Evolutionary conservation across 2,329 filamentous ascomycete species (phyloP).

Genomic region (Gliomastix tumulicola): DNA sequence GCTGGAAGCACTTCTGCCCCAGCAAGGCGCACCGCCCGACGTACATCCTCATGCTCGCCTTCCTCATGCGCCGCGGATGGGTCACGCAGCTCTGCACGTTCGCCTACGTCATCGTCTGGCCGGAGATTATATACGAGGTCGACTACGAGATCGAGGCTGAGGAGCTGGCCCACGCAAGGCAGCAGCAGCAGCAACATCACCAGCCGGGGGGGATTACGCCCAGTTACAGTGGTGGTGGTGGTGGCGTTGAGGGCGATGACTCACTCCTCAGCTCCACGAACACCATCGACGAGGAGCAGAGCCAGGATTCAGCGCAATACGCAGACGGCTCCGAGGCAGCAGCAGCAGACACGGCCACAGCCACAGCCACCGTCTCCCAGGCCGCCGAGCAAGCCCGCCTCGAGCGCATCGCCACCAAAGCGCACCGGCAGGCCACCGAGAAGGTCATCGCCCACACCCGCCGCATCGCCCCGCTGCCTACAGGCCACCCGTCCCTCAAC

Average conservation of each 20-base stretch:
- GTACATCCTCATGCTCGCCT: slow-evolving; percentile 88
- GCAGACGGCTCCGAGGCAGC: no score
- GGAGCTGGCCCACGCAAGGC: slow-evolving; percentile 37
- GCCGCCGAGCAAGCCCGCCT: slow-evolving; percentile 56
- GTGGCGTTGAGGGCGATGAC: slow-evolving; percentile 1
- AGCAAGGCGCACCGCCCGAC: slow-evolving; percentile 79
- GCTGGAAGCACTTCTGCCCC: slow-evolving; percentile 78
- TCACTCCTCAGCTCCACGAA: slow-evolving; percentile 1
- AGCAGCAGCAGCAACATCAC: slow-evolving; percentile 4
- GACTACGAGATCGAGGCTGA: slow-evolving; percentile 64
- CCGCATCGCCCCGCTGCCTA: slow-evolving; percentile 38
- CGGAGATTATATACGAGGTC: slow-evolving; percentile 76
- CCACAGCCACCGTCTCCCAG: slow-evolving; percentile 5
- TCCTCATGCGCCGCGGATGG: slow-evolving; percentile 89
- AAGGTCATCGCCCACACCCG: slow-evolving; percentile 49
- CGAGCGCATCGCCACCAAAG: slow-evolving; percentile 48
- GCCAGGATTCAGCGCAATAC: no score
- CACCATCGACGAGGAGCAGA: no score
- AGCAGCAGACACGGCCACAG: slow-evolving; percentile 7
- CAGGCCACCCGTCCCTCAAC: slow-evolving; percentile 49
- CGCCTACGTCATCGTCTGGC: slow-evolving; percentile 78
- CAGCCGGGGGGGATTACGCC: no score
- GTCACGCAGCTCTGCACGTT: slow-evolving; percentile 91
- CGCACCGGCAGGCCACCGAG: slow-evolving; percentile 47
- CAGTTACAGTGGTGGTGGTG: slow-evolving; percentile 5